Conservation (phyloP, 2,329 filamentous ascomycete species). For the Aspergillus ruber region DNA sequence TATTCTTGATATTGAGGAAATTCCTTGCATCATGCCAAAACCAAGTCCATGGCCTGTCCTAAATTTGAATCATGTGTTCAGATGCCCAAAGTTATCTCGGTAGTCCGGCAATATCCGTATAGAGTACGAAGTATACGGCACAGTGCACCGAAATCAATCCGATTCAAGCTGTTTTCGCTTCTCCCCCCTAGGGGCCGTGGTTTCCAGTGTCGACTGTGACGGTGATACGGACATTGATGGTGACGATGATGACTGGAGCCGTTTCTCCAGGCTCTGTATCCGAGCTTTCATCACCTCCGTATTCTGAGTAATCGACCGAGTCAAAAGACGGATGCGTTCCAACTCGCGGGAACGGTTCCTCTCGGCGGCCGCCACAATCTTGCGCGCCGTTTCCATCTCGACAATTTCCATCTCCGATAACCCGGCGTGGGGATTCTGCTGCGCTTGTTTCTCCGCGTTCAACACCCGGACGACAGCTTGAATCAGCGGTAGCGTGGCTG, state of each 20-base stretch:
- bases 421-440: conserved; percentile 4
- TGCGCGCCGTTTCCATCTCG: conserved; percentile 16
- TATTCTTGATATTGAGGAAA: no score
- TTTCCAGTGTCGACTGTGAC: no score
- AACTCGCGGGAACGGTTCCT: conserved; percentile 15
- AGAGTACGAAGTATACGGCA: background rate
- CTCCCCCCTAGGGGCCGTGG: no score
- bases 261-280: conserved; percentile 6
- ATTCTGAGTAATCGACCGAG: conserved; percentile 10
- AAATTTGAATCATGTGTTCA: no score
- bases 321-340: conserved; percentile 10
- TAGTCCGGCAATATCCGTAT: no score
- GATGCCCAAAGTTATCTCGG: no score
- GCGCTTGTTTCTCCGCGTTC: conserved; percentile 10
- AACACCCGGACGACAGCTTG: conserved; percentile 17
- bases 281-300: conserved; percentile 10
- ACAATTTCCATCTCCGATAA: conserved; percentile 13
- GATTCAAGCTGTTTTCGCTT: no score
- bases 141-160: no score
- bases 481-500: conserved; percentile 13
- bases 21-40: no score
- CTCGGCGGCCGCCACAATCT: conserved; percentile 11
- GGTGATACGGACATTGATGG: background rate
- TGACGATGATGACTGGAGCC: background rate
- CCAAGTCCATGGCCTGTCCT: no score